These are phyloP conservation scores for Stephanodiscus triporus DNA, from an alignment of 108 stramenopile genomes.

Conservation along the genomic window DNA sequence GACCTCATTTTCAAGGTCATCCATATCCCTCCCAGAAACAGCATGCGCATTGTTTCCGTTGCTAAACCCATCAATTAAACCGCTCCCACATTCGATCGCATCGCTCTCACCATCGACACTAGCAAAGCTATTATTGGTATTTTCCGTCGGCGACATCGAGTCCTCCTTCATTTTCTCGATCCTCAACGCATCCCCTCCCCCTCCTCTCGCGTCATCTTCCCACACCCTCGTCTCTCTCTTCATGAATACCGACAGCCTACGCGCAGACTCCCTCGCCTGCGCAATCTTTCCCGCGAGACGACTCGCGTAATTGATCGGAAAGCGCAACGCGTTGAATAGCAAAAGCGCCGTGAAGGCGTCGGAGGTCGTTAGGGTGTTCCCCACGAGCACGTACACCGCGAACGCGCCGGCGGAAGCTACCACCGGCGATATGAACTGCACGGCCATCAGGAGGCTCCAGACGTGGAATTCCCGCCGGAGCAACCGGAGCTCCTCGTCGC, in stretches of 20 bases:
- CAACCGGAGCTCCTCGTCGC: slow-evolving; percentile 59
- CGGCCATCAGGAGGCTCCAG: slow-evolving; percentile 72
- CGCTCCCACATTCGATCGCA: too few species aligned
- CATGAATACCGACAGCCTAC: slow-evolving; percentile 64
- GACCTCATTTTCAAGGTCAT: too few species aligned
- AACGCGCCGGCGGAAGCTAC: slow-evolving; percentile 78
- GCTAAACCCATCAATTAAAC: too few species aligned
- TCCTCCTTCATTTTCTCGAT: not conserved
- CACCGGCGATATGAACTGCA: slow-evolving; percentile 73
- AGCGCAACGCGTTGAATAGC: slow-evolving; percentile 76
- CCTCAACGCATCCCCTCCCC: not conserved
- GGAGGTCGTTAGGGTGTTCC: slow-evolving; percentile 67
- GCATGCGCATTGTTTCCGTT: too few species aligned
- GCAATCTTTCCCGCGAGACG: slow-evolving; percentile 71
- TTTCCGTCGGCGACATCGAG: not conserved
- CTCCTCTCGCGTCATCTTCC: not conserved
- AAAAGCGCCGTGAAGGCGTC: slow-evolving; percentile 79
- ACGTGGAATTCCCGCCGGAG: slow-evolving; percentile 67
- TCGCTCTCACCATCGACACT: too few species aligned
- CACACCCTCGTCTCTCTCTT: slow-evolving; percentile 40
- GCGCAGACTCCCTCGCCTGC: slow-evolving; percentile 62
- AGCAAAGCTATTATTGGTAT: not conserved
- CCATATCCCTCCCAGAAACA: too few species aligned
- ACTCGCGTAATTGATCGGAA: slow-evolving; percentile 87
- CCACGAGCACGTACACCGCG: slow-evolving; percentile 60